These are phyloP conservation scores for Tripterygium wilfordii DNA, from an alignment of 177 flowering plant genomes.

Conservation along the genomic window DNA sequence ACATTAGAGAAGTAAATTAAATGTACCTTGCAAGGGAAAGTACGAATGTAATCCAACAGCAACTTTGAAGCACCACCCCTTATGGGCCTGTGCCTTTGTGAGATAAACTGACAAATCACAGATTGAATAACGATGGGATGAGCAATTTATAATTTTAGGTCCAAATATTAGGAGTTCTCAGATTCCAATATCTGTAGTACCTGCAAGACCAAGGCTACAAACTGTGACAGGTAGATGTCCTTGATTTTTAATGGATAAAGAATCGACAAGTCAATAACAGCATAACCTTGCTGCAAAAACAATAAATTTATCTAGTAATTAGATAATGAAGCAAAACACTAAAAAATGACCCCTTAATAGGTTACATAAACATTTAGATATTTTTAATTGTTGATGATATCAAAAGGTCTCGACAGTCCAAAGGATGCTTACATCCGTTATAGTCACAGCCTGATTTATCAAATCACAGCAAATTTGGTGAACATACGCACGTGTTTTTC, in stretches of 20 bases:
- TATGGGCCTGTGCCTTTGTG: slow-evolving; percentile 80
- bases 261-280: slow-evolving; percentile 56
- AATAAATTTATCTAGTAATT: not conserved
- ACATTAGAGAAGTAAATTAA: slow-evolving; percentile 8
- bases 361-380: too few relatives aligned
- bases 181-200: slow-evolving; percentile 21
- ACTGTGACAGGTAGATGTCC: slow-evolving; percentile 65
- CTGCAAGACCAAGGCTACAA: slow-evolving; percentile 63
- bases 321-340: too few relatives aligned
- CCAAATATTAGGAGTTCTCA: not conserved
- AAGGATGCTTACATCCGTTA: slow-evolving; percentile 49
- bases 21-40: slow-evolving; percentile 79
- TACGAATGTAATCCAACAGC: slow-evolving; percentile 60
- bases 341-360: too few relatives aligned
- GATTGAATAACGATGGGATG: not conserved
- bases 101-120: slow-evolving; percentile 56
- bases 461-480: slow-evolving; percentile 48
- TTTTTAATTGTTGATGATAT: not conserved
- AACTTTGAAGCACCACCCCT: slow-evolving; percentile 65
- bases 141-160: not conserved
- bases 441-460: slow-evolving; percentile 46
- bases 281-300: slow-evolving; percentile 74
- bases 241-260: slow-evolving; percentile 48
- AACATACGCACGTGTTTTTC: slow-evolving; percentile 56
- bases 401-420: not conserved